Evolutionary conservation across 176 grass and related monocot genomes (phyloP), one percentile per base, ranked within the genome.

Genomic region (Saccharum officinarum): DNA sequence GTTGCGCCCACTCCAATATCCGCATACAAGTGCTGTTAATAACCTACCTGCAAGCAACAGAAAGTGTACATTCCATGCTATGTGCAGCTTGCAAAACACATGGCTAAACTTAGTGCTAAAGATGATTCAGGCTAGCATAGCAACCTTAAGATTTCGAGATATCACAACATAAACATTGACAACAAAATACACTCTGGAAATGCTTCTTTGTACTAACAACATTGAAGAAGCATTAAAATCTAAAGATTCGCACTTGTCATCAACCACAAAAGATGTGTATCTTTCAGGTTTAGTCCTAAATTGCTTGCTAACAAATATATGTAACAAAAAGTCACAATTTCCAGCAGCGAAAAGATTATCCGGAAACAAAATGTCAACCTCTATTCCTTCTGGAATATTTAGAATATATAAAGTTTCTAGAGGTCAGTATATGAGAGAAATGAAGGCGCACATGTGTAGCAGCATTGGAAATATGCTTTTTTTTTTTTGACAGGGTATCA

Each of bases 1-100:
- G 86, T 71, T 98, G 91, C 6, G 91, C 93, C 97, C 93, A 98
- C 80, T 98, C 93, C 89, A 98, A 89, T 95, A 95, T 87, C 94
- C 93, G 33, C 89, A 87, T 77, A 95, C 84, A 85, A 98, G 84
- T 72, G 93, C 93, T 42, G 91, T 95, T 47, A 98, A 77, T 86
- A 98, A 88, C 64, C 93, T 36, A 36, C 34, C 34, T 4, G 34
- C 34, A 36, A 36, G 34, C 34, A 36, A 36, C 34, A 36, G 34
- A 36, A 36, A 36, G 34, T 36, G 3, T 36, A 36, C 34, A 79
- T n/a, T 86, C 76, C 41, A 73, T 38, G 20, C 41, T 75, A 85
- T 22, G 57, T 52, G 10, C 67, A 80, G 20, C 22, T 80, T 80
- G 10, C 20, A 73, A 75, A 80, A 45, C 18, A 44, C 16, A 64